A percentile compares a stretch with the other conserved stretches of the same genome.
phyloP scores from a whole-genome alignment of 2,329 filamentous ascomycete species.

The Botrytis squamosa region DNA sequence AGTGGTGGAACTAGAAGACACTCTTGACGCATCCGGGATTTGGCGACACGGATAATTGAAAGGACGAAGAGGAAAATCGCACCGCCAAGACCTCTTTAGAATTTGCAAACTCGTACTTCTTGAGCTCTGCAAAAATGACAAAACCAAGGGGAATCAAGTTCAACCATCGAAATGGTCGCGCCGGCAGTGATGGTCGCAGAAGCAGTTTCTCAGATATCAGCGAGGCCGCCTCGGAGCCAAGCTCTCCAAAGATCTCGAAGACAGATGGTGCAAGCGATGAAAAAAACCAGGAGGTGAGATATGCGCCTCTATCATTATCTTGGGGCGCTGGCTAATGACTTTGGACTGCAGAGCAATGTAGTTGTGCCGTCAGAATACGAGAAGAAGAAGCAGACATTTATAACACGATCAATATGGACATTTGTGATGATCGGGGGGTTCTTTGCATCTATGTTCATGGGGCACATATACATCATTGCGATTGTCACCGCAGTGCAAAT shows the following conservation, averaged over 20 bases:
- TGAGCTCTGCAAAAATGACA: slow-evolving; percentile 39
- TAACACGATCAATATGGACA: slow-evolving; percentile 95
- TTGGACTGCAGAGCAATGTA: slow-evolving; percentile 25
- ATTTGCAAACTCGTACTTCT: slow-evolving; percentile 20
- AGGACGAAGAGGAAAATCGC: slow-evolving; percentile 13
- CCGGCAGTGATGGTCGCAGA: slow-evolving; percentile 48
- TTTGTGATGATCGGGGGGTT: slow-evolving; percentile 95
- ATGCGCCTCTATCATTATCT: not conserved
- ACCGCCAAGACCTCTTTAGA: slow-evolving; percentile 15
- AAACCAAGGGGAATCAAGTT: slow-evolving; percentile 56
- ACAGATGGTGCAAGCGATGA: slow-evolving; percentile 40
- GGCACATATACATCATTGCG: slow-evolving; percentile 94
- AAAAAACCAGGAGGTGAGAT: slow-evolving; percentile 13
- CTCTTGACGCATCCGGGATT: slow-evolving; percentile 15
- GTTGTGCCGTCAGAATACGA: slow-evolving; percentile 70
- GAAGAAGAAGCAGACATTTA: slow-evolving; percentile 98
- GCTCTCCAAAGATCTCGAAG: slow-evolving; percentile 33
- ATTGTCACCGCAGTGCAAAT: slow-evolving; percentile 94
- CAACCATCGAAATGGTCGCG: slow-evolving; percentile 40
- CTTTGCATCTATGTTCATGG: slow-evolving; percentile 88
- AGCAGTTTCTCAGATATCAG: slow-evolving; percentile 71
- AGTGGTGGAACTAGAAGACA: not conserved
- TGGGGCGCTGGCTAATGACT: slow-evolving; percentile 28
- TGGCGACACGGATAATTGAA: slow-evolving; percentile 10
- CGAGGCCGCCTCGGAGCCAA: slow-evolving; percentile 52